phyloP scores from a whole-genome alignment of 306 rosid genomes.

The Prosopis cineraria region DNA sequence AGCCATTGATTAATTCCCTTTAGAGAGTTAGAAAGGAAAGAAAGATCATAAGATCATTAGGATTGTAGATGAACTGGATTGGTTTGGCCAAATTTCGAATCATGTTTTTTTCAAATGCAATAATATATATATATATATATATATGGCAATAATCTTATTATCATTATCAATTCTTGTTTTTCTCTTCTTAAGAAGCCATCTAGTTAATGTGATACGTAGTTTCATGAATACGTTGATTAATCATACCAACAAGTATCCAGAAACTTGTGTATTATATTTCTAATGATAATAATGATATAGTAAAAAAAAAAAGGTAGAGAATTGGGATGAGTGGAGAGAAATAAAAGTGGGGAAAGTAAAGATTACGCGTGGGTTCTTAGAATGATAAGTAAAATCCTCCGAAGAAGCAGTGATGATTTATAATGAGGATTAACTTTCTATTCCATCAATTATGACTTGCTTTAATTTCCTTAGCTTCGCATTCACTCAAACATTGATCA shows the following conservation, averaged over 20 bases:
- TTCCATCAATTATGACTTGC: constrained; percentile 21
- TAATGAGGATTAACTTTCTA: constrained; percentile 29
- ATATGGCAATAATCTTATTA: no score
- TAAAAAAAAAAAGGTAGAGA: constrained; percentile 9
- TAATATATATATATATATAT: no score
- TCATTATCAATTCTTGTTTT: not conserved
- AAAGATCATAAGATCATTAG: not conserved
- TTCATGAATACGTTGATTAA: not conserved
- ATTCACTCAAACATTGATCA: constrained; percentile 46
- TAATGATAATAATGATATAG: not conserved
- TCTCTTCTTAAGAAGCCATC: not conserved
- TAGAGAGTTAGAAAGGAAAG: not conserved
- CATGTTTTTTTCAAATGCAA: not conserved
- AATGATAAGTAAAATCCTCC: constrained; percentile 35
- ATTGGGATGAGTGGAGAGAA: constrained; percentile 18
- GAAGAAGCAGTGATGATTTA: constrained; percentile 31
- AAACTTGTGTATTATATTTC: not conserved
- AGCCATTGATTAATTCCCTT: not conserved
- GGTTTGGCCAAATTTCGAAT: not conserved
- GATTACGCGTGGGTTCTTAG: constrained; percentile 52
- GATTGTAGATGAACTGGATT: not conserved
- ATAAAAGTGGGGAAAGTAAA: constrained; percentile 24
- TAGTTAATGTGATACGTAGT: not conserved
- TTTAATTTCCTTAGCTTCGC: constrained; percentile 43
- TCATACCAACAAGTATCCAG: not conserved